Evolutionary conservation across 305 asterid genomes (phyloP).

Genomic region (Fraxinus sp.): DNA sequence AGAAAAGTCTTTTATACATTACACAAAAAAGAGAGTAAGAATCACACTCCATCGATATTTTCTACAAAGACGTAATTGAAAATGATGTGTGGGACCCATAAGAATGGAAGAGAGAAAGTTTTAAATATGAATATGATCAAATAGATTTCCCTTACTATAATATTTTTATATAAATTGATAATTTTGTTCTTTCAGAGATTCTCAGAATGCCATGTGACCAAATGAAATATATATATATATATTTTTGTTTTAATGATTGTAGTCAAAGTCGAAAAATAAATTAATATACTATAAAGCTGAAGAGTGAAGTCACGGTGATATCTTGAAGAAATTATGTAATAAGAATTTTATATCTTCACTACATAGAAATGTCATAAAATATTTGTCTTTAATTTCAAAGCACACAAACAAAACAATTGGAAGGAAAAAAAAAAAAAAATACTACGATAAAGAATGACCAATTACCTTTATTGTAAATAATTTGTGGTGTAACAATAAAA

Average conservation of each 20-base stretch:
- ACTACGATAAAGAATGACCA: too few relatives aligned
- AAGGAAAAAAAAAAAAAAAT: too few relatives aligned
- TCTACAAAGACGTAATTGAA: too few relatives aligned
- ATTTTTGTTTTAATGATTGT: too few relatives aligned
- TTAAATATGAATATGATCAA: conserved; percentile 30
- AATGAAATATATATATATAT: neutral
- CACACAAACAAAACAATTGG: too few relatives aligned
- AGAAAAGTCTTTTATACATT: neutral
- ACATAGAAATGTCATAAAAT: too few relatives aligned
- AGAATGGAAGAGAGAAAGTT: conserved; percentile 27
- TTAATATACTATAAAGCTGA: neutral
- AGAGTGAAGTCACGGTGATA: neutral
- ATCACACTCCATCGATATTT: neutral
- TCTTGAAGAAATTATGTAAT: neutral
- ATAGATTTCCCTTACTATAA: conserved; percentile 28
- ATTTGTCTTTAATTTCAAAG: too few relatives aligned
- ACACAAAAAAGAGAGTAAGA: neutral
- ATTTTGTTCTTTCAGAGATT: conserved; percentile 25
- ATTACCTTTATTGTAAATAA: too few relatives aligned
- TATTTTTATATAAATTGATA: conserved; percentile 6
- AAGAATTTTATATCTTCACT: too few relatives aligned
- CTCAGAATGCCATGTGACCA: conserved; percentile 31
- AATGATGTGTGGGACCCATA: conserved; percentile 3
- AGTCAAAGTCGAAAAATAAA: neutral
- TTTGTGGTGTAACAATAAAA: too few relatives aligned